A percentile compares a stretch with the other conserved stretches of the same genome.
Evolutionary conservation across 768 basidiomycete species (phyloP).

Genomic region (Xerocomellus chrysenteron): DNA sequence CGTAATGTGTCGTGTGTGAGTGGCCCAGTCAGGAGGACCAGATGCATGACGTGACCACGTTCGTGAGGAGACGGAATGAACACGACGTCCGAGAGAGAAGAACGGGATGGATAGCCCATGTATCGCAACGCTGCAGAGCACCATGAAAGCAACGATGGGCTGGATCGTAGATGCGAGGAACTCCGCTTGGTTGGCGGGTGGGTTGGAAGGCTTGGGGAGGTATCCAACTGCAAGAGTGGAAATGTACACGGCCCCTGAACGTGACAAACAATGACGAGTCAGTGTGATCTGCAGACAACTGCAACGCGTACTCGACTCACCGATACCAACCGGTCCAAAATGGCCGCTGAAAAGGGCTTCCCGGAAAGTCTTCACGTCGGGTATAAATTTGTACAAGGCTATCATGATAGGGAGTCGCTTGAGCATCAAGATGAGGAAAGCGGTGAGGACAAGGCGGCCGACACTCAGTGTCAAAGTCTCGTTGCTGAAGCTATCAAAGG

Average conservation of each 20-base stretch:
- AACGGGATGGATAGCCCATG: constrained; percentile 93
- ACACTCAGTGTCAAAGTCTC: constrained; percentile 65
- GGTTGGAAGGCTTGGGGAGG: constrained; percentile 46
- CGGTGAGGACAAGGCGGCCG: constrained; percentile 83
- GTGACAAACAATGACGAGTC: background rate
- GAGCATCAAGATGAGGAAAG: constrained; percentile 77
- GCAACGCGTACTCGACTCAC: constrained; percentile 32
- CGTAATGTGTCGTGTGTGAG: constrained; percentile 66
- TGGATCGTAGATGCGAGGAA: constrained; percentile 75
- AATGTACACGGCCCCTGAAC: constrained; percentile 85
- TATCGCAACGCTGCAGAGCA: constrained; percentile 83
- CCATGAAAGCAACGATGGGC: constrained; percentile 94
- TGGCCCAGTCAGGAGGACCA: constrained; percentile 84
- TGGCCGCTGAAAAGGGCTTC: constrained; percentile 96
- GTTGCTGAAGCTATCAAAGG: constrained; percentile 78
- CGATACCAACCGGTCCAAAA: constrained; percentile 87
- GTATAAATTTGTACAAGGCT: constrained; percentile 86
- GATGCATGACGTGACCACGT: constrained; percentile 84
- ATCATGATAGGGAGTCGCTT: constrained; percentile 84
- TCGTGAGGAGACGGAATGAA: constrained; percentile 75
- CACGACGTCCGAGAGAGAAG: constrained; percentile 88
- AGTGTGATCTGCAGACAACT: background rate
- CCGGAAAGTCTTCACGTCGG: constrained; percentile 90
- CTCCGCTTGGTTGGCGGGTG: constrained; percentile 58
- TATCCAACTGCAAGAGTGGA: constrained; percentile 72